A percentile compares a stretch with the other conserved stretches of the same genome.
Evolutionary conservation across 352 stramenopile genomes (phyloP).

Genomic region (Phytopythium sindhum): DNA sequence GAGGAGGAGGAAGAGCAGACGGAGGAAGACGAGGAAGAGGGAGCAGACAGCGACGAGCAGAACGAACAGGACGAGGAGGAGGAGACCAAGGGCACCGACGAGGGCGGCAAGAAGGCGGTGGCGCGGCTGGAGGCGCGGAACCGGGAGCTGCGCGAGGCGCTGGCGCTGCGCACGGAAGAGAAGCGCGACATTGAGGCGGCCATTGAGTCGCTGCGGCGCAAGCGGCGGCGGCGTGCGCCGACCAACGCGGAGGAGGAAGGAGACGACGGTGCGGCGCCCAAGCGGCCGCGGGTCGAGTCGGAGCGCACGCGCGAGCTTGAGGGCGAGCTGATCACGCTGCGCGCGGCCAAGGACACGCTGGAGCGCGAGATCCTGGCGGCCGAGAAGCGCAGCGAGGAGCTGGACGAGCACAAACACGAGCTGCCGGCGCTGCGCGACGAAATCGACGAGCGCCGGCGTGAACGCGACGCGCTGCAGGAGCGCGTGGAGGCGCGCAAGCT

Average conservation of each 20-base stretch:
- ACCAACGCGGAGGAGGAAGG: slow-evolving; percentile 8
- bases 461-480: slow-evolving; percentile 18
- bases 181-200: slow-evolving; percentile 59
- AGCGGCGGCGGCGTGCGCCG: slow-evolving; percentile 19
- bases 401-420: slow-evolving; percentile 31
- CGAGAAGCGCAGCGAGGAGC: slow-evolving; percentile 35
- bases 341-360: slow-evolving; percentile 38
- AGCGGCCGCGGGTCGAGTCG: slow-evolving; percentile 10
- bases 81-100: not conserved
- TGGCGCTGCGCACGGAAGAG: slow-evolving; percentile 54
- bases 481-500: slow-evolving; percentile 39
- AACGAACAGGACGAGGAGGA: slow-evolving; percentile 10
- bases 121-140: slow-evolving; percentile 16
- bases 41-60: slow-evolving; percentile 9
- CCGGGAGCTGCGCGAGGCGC: slow-evolving; percentile 33
- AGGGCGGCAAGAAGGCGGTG: slow-evolving; percentile 1
- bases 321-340: slow-evolving; percentile 36
- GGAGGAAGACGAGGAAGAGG: slow-evolving; percentile 13
- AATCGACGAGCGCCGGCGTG: slow-evolving; percentile 22
- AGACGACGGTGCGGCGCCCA: not conserved
- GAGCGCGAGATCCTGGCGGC: slow-evolving; percentile 43
- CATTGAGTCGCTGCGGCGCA: slow-evolving; percentile 45
- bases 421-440: slow-evolving; percentile 34
- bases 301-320: slow-evolving; percentile 16
- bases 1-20: slow-evolving; percentile 13